A percentile compares a stretch with the other conserved stretches of the same genome.
phyloP scores from a whole-genome alignment of 768 basidiomycete species.

The Phaeotremella skinneri region DNA sequence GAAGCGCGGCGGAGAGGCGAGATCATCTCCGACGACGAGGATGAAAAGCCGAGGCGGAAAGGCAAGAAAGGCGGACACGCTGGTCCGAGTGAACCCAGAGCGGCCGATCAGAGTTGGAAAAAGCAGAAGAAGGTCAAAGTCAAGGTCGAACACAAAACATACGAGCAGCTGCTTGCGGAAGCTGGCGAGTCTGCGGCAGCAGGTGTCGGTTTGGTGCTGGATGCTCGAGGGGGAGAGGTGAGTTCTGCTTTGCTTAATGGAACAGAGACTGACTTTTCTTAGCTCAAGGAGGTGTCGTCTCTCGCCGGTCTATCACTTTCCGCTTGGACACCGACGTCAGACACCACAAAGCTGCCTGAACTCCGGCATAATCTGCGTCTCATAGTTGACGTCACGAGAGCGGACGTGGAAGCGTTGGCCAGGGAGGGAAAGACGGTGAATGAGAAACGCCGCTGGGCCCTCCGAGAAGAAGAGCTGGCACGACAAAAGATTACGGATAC shows the following conservation, averaged over 20 bases:
- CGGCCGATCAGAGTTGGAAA: slow-evolving; percentile 78
- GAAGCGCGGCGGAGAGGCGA: slow-evolving; percentile 49
- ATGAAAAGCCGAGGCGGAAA: slow-evolving; percentile 38
- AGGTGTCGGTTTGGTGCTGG: slow-evolving; percentile 80
- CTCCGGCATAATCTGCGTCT: slow-evolving; percentile 92
- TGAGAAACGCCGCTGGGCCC: slow-evolving; percentile 71
- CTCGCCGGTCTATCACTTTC: slow-evolving; percentile 71
- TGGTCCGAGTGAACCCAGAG: not conserved
- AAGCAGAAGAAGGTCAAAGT: slow-evolving; percentile 70
- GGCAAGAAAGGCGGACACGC: slow-evolving; percentile 10
- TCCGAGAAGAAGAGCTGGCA: slow-evolving; percentile 68
- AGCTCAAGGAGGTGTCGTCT: slow-evolving; percentile 86
- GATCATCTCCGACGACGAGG: slow-evolving; percentile 43
- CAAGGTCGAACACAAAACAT: slow-evolving; percentile 89
- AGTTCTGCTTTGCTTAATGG: slow-evolving; percentile 44
- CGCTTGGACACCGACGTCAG: slow-evolving; percentile 78
- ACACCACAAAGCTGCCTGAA: slow-evolving; percentile 87
- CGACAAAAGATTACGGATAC: slow-evolving; percentile 70
- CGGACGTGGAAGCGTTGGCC: slow-evolving; percentile 81
- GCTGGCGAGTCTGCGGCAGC: slow-evolving; percentile 59
- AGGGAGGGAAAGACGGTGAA: slow-evolving; percentile 81
- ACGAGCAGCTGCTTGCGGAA: slow-evolving; percentile 90
- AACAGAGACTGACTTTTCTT: slow-evolving; percentile 10
- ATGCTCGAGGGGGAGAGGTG: slow-evolving; percentile 89
- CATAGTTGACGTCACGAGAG: slow-evolving; percentile 76